Evolutionary conservation across 1,284 basidiomycete species (phyloP).

Genomic region (Agaricales sp.): DNA sequence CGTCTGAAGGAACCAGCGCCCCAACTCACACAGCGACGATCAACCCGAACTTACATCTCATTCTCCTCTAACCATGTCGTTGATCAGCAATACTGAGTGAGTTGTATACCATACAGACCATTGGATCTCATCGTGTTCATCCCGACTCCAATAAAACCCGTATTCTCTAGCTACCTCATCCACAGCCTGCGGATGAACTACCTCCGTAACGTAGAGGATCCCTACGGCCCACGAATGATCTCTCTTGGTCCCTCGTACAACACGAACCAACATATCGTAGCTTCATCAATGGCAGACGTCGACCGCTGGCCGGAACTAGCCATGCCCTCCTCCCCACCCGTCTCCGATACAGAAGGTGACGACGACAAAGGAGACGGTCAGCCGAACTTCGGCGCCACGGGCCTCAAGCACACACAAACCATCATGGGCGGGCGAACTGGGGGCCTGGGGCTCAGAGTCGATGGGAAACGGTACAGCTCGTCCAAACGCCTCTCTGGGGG

Average conservation of each 20-base stretch:
- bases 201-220: conserved; percentile 80
- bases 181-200: conserved; percentile 80
- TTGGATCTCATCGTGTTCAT: conserved; percentile 1
- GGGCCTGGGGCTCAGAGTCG: conserved; percentile 59
- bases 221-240: conserved; percentile 72
- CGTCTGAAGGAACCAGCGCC: too few relatives aligned
- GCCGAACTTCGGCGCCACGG: conserved; percentile 35
- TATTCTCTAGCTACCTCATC: conserved; percentile 62
- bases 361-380: conserved; percentile 39
- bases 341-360: conserved; percentile 49
- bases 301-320: conserved; percentile 80
- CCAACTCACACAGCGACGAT: too few relatives aligned
- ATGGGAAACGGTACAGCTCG: conserved; percentile 40
- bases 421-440: conserved; percentile 67
- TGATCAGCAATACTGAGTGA: conserved; percentile 54
- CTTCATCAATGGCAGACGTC: conserved; percentile 66
- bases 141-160: conserved; percentile 3
- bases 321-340: conserved; percentile 53
- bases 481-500: conserved; percentile 34
- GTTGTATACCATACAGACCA: conserved; percentile 11
- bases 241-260: conserved; percentile 65
- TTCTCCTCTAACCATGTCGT: conserved; percentile 44
- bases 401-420: conserved; percentile 76
- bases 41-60: too few relatives aligned
- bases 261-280: conserved; percentile 73